Evolutionary conservation across 306 rosid genomes (phyloP), one percentile per base, ranked within the genome.

Genomic region (Cicer arietinum): DNA sequence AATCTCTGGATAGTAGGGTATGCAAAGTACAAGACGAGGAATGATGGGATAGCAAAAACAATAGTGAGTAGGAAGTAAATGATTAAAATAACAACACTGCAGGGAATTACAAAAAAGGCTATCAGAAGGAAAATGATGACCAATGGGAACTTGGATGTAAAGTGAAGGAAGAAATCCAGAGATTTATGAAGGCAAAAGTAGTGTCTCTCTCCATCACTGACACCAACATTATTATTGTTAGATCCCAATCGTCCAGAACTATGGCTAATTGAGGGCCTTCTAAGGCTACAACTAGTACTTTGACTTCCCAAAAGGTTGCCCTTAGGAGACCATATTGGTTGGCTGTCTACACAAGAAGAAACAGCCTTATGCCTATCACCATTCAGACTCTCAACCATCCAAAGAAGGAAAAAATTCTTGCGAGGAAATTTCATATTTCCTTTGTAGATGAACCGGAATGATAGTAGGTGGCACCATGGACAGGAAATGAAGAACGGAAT

Each of bases 361-460:
- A 85, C 46, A 37, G 58, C 63, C 79, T 90, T 91, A 7, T 67
- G 79, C 78, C 92, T 86, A 71, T 94, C 92, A 18, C 90, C 96
- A 76, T 94, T 94, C 77, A 85, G 77, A 75, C 98, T 90, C 84
- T 94, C 98, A 61, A 94, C 87, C 98, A 91, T 91, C 98, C 97
- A 94, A 18, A 90, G 91, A 69, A 94, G 96, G 81, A 94, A 88
- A 84, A 78, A 94, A 73, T 91, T 94, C 83, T 94, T 94, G 81
- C 89, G 54, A 56, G 98, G 97, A 75, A 80, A 94, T 82, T 84
- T 90, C 48, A 94, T 82, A 81, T 82, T 88, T 35, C 96, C 97
- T 41, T 84, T 90, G 79, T 88, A 91, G 82, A 90, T 76, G 43
- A 94, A 61, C 72, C 98, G 85, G 72, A 88, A 82, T 2, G 98